Evolutionary conservation across 2,329 filamentous ascomycete species (phyloP).

Genomic region (Hypomyces rosellus): DNA sequence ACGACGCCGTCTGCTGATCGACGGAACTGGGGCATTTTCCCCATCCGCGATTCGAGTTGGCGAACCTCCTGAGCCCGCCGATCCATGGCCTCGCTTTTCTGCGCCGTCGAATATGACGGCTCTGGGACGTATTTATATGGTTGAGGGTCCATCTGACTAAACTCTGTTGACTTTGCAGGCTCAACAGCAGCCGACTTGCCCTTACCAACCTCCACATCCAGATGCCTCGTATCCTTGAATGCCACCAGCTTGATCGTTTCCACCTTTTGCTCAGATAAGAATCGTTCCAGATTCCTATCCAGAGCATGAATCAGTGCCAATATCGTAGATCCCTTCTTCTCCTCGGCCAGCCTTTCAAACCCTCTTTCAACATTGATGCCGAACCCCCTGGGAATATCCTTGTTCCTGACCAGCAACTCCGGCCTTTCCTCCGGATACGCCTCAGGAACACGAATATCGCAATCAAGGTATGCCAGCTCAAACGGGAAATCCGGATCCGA

Average conservation of each 20-base stretch:
- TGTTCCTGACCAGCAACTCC: conserved; percentile 58
- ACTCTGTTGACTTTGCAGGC: conserved; percentile 1
- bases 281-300: conserved; percentile 64
- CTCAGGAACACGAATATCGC: conserved; percentile 58
- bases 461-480: conserved; percentile 63
- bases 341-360: conserved; percentile 58
- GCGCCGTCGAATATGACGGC: conserved; percentile 48
- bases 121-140: conserved; percentile 33
- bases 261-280: conserved; percentile 63
- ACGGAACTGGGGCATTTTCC: conserved; percentile 58
- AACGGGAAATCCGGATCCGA: conserved; percentile 83
- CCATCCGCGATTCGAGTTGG: conserved; percentile 70
- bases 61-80: conserved; percentile 60
- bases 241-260: conserved; percentile 66
- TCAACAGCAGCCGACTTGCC: conserved; percentile 5
- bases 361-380: conserved; percentile 71
- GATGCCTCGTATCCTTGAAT: conserved; percentile 50
- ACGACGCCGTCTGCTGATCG: conserved; percentile 63
- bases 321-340: conserved; percentile 51
- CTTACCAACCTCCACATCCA: conserved; percentile 22
- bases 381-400: conserved; percentile 64
- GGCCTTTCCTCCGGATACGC: conserved; percentile 56
- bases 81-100: conserved; percentile 56
- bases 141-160: conserved; percentile 8
- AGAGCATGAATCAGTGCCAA: conserved; percentile 62